Evolutionary conservation across 805 yeast species (phyloP), one percentile per base, ranked within the genome.

Genomic region (Wickerhamomyces silvicola): DNA sequence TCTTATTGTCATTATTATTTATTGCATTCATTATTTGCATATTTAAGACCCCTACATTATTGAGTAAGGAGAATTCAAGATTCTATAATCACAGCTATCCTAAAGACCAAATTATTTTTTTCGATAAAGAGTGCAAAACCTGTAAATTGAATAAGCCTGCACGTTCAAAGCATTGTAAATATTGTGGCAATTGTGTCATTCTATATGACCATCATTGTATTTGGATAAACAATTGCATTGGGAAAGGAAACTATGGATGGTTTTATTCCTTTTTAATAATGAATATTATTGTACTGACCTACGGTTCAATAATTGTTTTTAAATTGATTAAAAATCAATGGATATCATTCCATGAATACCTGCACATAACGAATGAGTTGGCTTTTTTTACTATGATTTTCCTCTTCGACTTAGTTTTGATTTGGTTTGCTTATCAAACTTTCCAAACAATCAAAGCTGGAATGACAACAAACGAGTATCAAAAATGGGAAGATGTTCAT

Each of bases 211-310:
- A 81, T 50, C 88, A 81, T 52, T 81, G 90, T 46, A 50, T 72
- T 22, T 76, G 83, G 75, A 54, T 83, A 29, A 79, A 82, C 48
- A 82, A 77, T 45, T 85, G 94, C 51, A 69, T 84, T 27, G 94
- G 94, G 0, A 60, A 63, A 40, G 64, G 70, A 28, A 84, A 84
- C 50, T 76, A 69, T 52, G 53, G 65, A 24, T 79, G 72, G 66
- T 84, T 84, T 47, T 43, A 77, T 33, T 42, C 57, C 4, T 83
- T 77, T 42, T 51, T 84, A 28, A 27, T 69, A 1, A 54, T 70
- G 27, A 80, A 83, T 44, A 34, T 58, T 10, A 29, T 60, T 6
- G 57, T 70, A 7, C 48, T 74, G 30, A 38, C 53, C 3, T 72
- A 74, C 51, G 81, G 72, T 0, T 49, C 59, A n/a, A 19, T 56